A percentile compares a stretch with the other conserved stretches of the same genome.
These are phyloP conservation scores for Nepenthes gracilis DNA, from an alignment of 148 eudicot species.

Conservation along the genomic window DNA sequence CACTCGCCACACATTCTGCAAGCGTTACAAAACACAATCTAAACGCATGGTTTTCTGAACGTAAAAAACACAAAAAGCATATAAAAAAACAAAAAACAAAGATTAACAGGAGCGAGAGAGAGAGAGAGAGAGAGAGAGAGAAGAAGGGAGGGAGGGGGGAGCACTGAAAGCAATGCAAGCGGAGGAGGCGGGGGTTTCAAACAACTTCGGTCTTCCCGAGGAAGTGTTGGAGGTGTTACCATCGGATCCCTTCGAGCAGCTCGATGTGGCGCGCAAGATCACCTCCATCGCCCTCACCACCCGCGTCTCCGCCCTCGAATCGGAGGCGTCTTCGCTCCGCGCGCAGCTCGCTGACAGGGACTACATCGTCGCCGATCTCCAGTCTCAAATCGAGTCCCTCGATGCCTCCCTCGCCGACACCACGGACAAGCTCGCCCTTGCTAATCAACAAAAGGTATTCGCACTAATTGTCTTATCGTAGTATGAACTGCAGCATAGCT, in stretches of 20 bases:
- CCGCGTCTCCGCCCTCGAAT: conserved; percentile 74
- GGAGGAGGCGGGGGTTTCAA: no score
- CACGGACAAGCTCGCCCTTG: conserved; percentile 31
- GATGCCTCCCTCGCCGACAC: conserved; percentile 46
- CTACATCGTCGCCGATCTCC: conserved; percentile 37
- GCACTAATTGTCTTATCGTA: neutral
- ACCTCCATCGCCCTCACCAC: conserved; percentile 95
- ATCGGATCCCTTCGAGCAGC: conserved; percentile 78
- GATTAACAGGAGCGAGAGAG: no score
- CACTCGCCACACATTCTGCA: no score
- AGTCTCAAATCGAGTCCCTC: conserved; percentile 47
- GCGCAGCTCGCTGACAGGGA: conserved; percentile 45
- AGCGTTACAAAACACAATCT: no score
- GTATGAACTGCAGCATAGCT: neutral
- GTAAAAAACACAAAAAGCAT: no score
- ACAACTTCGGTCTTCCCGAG: conserved; percentile 55
- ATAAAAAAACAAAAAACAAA: no score
- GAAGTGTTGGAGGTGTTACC: conserved; percentile 55
- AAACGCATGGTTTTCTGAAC: no score
- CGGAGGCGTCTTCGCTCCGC: conserved; percentile 49
- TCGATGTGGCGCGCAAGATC: conserved; percentile 90
- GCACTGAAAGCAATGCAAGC: no score
- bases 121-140: no score
- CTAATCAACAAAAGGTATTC: conserved; percentile 52
- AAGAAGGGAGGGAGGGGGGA: no score